Evolutionary conservation across 2,329 filamentous ascomycete species (phyloP), one percentile per base, ranked within the genome.

Genomic region (Claviceps maximensis): DNA sequence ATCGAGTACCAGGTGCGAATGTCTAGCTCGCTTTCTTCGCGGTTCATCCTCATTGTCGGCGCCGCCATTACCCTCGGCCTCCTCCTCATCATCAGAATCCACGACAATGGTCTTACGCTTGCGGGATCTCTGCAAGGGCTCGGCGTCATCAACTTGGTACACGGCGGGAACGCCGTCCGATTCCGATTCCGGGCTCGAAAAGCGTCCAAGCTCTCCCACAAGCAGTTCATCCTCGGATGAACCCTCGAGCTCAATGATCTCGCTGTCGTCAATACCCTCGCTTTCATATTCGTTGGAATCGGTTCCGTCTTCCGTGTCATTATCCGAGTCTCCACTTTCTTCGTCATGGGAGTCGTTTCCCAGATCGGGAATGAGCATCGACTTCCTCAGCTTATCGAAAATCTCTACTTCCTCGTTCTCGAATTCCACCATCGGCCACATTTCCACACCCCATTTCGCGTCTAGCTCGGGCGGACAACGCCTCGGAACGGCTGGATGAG

Each of bases 261-360:
- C 61, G 1, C 52, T 60, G 47, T 71, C 68, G 40, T 71, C 68
- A 7, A 72, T 70, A 0, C 67, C 67, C 0, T 69, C 68, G 45
- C 68, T 69, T 41, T 72, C 70, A 17, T 72, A 71, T 46, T 66
- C 61, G 31, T 69, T 58, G 2, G 57, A 53, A 0, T 62, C 59
- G 0, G 55, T 53, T 0, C 58, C 54, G 0, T 54, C 54, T 27
- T 51, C 47, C 29, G 52, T 23, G 21, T 55, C 55, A 8, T 55
- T 52, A 41, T 48, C 8, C 9, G 27, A 50, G 2, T 29, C 25
- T 12, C 6, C 25, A 8, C 44, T 51, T 9, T 58, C 54, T 3
- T 55, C 54, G 4, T 23, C 4, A 42, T 12, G 13, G 10, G 58
- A 57, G 6, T 54, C 54, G 12, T 56, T 49, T 17, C 47, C 49